Conservation (phyloP, 139 green algal species). For the Micractinium sp. region DNA sequence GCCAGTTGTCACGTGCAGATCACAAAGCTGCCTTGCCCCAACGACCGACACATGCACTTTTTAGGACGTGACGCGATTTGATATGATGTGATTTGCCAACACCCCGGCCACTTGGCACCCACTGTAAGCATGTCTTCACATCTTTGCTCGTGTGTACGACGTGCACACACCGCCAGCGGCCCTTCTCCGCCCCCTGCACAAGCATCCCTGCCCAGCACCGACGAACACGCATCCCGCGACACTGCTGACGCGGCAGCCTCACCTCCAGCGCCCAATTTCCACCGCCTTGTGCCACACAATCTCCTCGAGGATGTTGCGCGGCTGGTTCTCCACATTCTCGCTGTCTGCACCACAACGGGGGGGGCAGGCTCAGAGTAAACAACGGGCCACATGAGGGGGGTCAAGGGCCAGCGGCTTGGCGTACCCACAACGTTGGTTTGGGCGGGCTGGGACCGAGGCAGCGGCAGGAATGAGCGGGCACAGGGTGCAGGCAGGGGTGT, state of each 20-base stretch:
- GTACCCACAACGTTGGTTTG: neutral
- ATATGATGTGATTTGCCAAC: no score
- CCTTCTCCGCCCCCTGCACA: no score
- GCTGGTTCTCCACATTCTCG: conserved; percentile 84
- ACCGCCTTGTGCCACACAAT: conserved; percentile 97
- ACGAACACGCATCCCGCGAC: neutral
- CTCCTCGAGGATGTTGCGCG: conserved; percentile 98
- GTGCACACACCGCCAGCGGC: no score
- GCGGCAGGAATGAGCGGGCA: neutral
- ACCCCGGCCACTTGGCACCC: no score
- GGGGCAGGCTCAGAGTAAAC: neutral
- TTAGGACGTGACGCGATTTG: no score
- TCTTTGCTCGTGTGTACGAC: no score
- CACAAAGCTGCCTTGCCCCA: no score
- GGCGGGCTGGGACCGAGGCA: no score
- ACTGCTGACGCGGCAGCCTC: neutral
- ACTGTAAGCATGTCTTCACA: no score
- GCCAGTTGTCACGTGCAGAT: no score
- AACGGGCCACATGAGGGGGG: neutral
- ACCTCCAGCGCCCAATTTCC: conserved; percentile 74
- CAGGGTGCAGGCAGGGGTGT: neutral
- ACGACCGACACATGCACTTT: no score
- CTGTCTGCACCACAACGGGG: neutral
- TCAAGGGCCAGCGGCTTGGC: neutral
- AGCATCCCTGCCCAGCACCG: no score